A percentile compares a stretch with the other conserved stretches of the same genome.
These are phyloP conservation scores for Fusarium robinianum DNA, from an alignment of 2,329 filamentous ascomycete genomes.

Conservation along the genomic window DNA sequence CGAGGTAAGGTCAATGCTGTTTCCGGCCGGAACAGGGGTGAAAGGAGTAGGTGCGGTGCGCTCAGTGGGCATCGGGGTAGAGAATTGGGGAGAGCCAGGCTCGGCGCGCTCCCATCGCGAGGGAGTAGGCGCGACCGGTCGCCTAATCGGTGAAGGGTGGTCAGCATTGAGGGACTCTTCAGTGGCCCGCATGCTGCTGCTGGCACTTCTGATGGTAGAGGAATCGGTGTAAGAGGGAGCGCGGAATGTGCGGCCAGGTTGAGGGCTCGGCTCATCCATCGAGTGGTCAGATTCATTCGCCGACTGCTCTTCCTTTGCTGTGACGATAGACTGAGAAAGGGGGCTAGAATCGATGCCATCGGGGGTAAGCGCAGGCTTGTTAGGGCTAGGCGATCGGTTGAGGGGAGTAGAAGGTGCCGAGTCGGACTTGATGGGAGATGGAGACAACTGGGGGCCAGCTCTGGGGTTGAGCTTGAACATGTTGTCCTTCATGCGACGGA, in stretches of 20 bases:
- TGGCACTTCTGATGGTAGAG: slow-evolving; percentile 23
- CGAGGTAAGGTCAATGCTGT: slow-evolving; percentile 28
- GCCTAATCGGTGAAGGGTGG: slow-evolving; percentile 29
- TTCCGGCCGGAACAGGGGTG: slow-evolving; percentile 13
- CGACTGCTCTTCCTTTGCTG: slow-evolving; percentile 2
- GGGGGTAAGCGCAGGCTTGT: slow-evolving; percentile 15
- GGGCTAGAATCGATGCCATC: slow-evolving; percentile 21
- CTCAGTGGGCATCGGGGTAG: slow-evolving; percentile 18
- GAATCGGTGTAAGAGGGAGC: slow-evolving; percentile 27
- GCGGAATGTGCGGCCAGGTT: slow-evolving; percentile 25
- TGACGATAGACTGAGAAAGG: slow-evolving; percentile 6
- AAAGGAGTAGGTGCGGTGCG: not conserved
- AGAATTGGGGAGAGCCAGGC: slow-evolving; percentile 30
- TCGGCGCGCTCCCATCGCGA: slow-evolving; percentile 33
- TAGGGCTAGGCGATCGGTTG: slow-evolving; percentile 19
- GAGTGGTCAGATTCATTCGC: too few relatives aligned
- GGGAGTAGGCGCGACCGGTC: slow-evolving; percentile 39
- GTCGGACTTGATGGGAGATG: slow-evolving; percentile 40
- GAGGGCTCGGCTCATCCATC: slow-evolving; percentile 16
- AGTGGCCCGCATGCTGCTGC: slow-evolving; percentile 5
- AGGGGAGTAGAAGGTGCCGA: slow-evolving; percentile 36
- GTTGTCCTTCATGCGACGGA: slow-evolving; percentile 36
- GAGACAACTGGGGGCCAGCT: slow-evolving; percentile 27
- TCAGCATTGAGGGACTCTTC: slow-evolving; percentile 12
- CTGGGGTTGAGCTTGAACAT: slow-evolving; percentile 39